A percentile compares a stretch with the other conserved stretches of the same genome.
These are phyloP conservation scores for Pseudonectria buxi DNA, from an alignment of 2,329 filamentous ascomycete species.

Conservation along the genomic window DNA sequence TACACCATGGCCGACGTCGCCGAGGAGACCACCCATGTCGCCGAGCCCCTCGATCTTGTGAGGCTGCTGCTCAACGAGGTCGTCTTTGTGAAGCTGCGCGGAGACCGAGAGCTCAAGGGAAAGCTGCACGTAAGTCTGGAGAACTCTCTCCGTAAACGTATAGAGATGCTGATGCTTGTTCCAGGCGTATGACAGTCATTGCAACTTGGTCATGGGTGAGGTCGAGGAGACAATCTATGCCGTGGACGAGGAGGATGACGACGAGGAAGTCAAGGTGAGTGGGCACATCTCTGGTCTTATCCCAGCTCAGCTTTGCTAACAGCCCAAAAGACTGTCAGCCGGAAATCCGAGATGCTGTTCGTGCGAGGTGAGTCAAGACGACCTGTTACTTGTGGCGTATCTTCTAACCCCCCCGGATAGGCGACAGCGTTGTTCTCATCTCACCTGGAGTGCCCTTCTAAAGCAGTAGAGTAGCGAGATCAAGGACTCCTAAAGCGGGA, in stretches of 20 bases:
- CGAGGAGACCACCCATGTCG: conserved; percentile 64
- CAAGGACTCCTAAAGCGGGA: neutral
- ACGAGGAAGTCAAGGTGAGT: conserved; percentile 67
- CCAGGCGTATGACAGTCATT: conserved; percentile 97
- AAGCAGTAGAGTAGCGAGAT: conserved; percentile 4
- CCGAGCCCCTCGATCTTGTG: conserved; percentile 93
- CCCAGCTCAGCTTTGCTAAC: too few relatives aligned
- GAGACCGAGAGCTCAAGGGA: conserved; percentile 91
- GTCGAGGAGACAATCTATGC: conserved; percentile 97
- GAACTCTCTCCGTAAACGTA: too few relatives aligned
- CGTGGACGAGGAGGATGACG: conserved; percentile 86
- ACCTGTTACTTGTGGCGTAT: neutral
- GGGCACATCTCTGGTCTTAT: too few relatives aligned
- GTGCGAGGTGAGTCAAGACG: conserved; percentile 69
- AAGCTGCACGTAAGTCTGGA: conserved; percentile 70
- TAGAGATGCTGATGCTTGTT: conserved; percentile 5
- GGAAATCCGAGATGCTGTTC: conserved; percentile 98
- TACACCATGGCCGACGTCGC: conserved; percentile 73
- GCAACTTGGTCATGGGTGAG: conserved; percentile 91
- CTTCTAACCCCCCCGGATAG: conserved; percentile 34
- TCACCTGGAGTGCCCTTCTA: conserved; percentile 51
- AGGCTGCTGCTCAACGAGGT: conserved; percentile 90
- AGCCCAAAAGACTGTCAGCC: conserved; percentile 69
- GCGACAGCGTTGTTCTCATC: conserved; percentile 67
- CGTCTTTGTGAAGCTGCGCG: conserved; percentile 94